A percentile compares a stretch with the other conserved stretches of the same genome.
Conservation (phyloP, 2,329 filamentous ascomycete species). For the Arthroderma sp. region DNA sequence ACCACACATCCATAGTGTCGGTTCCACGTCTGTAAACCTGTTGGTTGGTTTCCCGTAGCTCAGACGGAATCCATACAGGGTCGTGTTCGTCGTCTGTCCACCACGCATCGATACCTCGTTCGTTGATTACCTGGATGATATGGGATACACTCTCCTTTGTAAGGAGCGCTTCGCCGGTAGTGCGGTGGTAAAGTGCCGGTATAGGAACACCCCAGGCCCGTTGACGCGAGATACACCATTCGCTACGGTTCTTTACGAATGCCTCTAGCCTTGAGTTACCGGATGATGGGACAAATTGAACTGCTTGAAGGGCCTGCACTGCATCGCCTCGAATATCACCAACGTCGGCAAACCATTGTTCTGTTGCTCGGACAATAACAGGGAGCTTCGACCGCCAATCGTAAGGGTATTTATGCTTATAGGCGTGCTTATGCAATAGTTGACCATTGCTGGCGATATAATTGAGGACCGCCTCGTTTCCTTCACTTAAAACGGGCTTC, state of each 20-base stretch:
- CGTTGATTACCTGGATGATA: constrained; percentile 63
- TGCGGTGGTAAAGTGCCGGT: constrained; percentile 65
- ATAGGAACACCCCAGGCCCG: constrained; percentile 95
- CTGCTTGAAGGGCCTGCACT: constrained; percentile 53
- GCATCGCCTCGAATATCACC: constrained; percentile 65
- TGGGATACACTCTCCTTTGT: constrained; percentile 67
- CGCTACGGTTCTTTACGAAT: constrained; percentile 74
- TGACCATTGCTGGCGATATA: constrained; percentile 46
- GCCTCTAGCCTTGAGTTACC: constrained; percentile 65
- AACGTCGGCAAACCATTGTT: constrained; percentile 96
- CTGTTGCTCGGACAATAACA: constrained; percentile 79
- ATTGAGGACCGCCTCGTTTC: constrained; percentile 55
- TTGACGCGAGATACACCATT: constrained; percentile 97
- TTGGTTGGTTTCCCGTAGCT: constrained; percentile 37
- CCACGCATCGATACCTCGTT: constrained; percentile 82
- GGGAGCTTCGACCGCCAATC: constrained; percentile 95
- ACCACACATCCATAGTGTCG: constrained; percentile 99
- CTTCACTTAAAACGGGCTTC: constrained; percentile 56
- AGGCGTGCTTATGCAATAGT: constrained; percentile 57
- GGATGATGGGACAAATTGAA: constrained; percentile 64
- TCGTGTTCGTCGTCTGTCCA: constrained; percentile 74
- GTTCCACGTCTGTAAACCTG: constrained; percentile 56
- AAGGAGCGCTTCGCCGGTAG: constrained; percentile 61
- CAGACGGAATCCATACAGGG: constrained; percentile 58
- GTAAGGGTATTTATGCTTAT: constrained; percentile 89